These are phyloP conservation scores for Vicia sativa DNA, from an alignment of 306 rosid genomes.

Conservation along the genomic window DNA sequence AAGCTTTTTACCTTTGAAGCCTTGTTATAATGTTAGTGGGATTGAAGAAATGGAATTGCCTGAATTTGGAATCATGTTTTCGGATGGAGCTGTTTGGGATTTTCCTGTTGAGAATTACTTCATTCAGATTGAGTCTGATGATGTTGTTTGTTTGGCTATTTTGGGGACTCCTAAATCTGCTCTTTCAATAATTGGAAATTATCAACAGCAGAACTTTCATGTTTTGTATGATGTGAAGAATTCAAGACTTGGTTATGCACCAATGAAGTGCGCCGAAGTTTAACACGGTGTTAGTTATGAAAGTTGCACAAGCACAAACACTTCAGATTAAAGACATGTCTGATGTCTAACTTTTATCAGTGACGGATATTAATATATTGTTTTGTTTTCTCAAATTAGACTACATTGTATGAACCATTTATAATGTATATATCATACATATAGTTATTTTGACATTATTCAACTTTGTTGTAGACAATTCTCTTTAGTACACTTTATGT, in stretches of 20 bases:
- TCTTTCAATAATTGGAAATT: constrained; percentile 78
- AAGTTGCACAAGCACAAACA: too few species aligned
- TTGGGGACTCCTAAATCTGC: constrained; percentile 54
- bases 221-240: constrained; percentile 67
- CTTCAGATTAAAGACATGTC: too few species aligned
- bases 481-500: neutral
- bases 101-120: constrained; percentile 72
- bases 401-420: too few species aligned
- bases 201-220: constrained; percentile 81
- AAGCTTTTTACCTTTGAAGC: constrained; percentile 51
- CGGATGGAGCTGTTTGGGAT: constrained; percentile 79
- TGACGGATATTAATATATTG: too few species aligned
- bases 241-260: constrained; percentile 70
- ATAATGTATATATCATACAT: too few species aligned
- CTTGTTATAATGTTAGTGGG: constrained; percentile 76
- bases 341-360: too few species aligned
- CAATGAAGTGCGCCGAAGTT: constrained; percentile 69
- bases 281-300: too few species aligned
- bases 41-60: constrained; percentile 58
- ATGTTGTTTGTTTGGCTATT: constrained; percentile 69
- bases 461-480: constrained; percentile 10
- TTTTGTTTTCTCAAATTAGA: too few species aligned
- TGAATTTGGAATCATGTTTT: constrained; percentile 61
- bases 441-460: constrained; percentile 4
- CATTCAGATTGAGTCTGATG: constrained; percentile 55